Base-by-base conservation (phyloP, 768 basidiomycete genomes). In the Pisolithus marmoratus region DNA sequence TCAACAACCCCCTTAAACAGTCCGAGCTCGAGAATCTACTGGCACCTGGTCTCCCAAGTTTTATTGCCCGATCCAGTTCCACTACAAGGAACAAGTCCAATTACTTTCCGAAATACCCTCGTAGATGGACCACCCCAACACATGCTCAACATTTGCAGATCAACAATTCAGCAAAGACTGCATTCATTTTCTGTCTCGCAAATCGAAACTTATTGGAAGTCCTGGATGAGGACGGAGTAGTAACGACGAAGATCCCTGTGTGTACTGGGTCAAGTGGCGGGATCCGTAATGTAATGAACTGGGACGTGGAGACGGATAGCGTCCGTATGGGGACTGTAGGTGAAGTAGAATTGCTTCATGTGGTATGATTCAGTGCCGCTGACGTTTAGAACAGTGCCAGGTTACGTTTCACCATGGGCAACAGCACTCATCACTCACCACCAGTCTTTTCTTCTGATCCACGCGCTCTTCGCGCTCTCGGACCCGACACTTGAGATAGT, bases 381-480 rank as follows among this genome's bases (percentile, higher is more conserved):
- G 29, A 29, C 29, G 8, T 9, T 8, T 8, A 29, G 14, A 5
- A 34, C 34, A 34, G 34, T 34, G 12, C 34, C 34, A 14, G 34
- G 20, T 58, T 23, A 46, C 59, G 5, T 46, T 52, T 6, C 53
- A 4, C 55, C 54, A 3, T 52, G 50, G 40, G 57, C 49, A 8
- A 50, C 57, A 7, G 38, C 11, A 31, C 31, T 56, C 40, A 52
- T 57, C 14, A 44, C 34, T 3, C 34, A 58, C 34, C 52, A 57
- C 36, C 41, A 31, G 20, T 54, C 57, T 5, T 58, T 57, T 22
- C 40, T 62, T 8, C 23, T 52, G 23, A 54, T 60, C 12, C 55
- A 62, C 4, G 54, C 36, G 4, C 46, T 63, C 38, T 63, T 63
- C 45, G 52, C 42, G 22, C 56, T 63, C 27, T 37, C 46, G 3